Evolutionary conservation across 1,139 yeast genomes (phyloP), one percentile per base, ranked within the genome.

Genomic region (Suhomyces panamericanus): DNA sequence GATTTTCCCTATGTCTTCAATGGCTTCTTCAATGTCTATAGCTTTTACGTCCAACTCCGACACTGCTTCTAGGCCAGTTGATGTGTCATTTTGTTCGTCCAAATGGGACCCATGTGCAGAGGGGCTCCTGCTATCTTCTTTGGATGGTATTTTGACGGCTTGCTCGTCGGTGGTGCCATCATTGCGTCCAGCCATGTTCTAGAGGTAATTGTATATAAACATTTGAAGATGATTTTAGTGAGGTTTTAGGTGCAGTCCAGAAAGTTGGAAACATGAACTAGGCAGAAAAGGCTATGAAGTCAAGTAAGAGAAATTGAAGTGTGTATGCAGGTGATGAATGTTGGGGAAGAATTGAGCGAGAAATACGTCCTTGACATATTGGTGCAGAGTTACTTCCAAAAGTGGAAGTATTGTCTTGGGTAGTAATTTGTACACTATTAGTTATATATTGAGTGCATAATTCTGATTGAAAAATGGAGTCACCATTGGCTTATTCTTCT

Each of bases 11-110:
- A 41, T 41, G 14, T 37, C 42, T 32, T 43, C 46, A 2, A 39
- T 43, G 17, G 43, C 40, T 31, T 35, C 46, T 35, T 43, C 45
- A 20, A 42, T 42, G 24, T 42, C 44, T 17, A 42, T 34, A 13
- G 44, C 15, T 15, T 42, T 37, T 11, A 42, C 24, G 28, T 37
- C 44, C 32, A 42, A 29, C 22, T 42, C 44, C 17, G 15, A 10
- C 6, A 17, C 29, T 9, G 36, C n/a, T 22, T 22, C 30, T 13
- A 10, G n/a, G 16, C 17, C n/a, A 7, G 24, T 22, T 22, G 14
- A 17, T 3, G n/a, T 13, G 11, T 34, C 17, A 2, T 22, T 34
- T 8, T 14, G 13, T 7, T 30, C 17, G 12, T 4, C 17, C 6
- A 14, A 15, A 22, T 7, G 17, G 7, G 15, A 20, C 11, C 14